Evolutionary conservation across 2,329 filamentous ascomycete species (phyloP).

Genomic region (Aureobasidium subglaciale): DNA sequence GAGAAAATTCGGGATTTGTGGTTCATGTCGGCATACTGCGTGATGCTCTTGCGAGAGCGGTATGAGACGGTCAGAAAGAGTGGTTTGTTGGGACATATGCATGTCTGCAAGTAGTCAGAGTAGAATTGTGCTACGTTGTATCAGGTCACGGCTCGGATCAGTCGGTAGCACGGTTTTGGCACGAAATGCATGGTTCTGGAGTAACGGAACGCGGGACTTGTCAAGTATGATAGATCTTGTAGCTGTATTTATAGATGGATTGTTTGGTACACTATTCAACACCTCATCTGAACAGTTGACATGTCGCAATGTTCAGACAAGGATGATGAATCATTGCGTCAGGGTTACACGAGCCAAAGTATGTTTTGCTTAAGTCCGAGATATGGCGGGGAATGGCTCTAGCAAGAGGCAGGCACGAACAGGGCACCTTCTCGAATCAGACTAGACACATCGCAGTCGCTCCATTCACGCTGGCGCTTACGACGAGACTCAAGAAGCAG

Average conservation of each 20-base stretch:
- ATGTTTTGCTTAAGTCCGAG: too few relatives aligned
- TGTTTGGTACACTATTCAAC: background rate
- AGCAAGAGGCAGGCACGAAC: background rate
- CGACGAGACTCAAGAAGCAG: background rate
- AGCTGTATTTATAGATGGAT: too few relatives aligned
- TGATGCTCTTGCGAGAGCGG: background rate
- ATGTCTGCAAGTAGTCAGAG: background rate
- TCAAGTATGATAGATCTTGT: too few relatives aligned
- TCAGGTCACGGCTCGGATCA: background rate
- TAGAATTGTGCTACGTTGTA: background rate
- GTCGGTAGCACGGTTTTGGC: background rate
- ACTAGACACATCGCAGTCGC: background rate
- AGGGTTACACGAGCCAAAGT: background rate
- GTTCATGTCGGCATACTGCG: conserved; percentile 67
- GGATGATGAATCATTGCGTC: background rate
- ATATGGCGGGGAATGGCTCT: background rate
- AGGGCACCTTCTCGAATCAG: background rate
- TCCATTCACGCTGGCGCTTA: conserved; percentile 8
- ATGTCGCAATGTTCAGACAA: conserved; percentile 1
- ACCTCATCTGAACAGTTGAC: background rate
- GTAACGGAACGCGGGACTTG: background rate
- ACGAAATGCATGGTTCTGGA: background rate
- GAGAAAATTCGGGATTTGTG: conserved; percentile 65
- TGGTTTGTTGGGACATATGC: background rate
- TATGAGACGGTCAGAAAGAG: background rate